phyloP scores from a whole-genome alignment of 2,329 filamentous ascomycete genomes.

The Hypomyces perniciosus region DNA sequence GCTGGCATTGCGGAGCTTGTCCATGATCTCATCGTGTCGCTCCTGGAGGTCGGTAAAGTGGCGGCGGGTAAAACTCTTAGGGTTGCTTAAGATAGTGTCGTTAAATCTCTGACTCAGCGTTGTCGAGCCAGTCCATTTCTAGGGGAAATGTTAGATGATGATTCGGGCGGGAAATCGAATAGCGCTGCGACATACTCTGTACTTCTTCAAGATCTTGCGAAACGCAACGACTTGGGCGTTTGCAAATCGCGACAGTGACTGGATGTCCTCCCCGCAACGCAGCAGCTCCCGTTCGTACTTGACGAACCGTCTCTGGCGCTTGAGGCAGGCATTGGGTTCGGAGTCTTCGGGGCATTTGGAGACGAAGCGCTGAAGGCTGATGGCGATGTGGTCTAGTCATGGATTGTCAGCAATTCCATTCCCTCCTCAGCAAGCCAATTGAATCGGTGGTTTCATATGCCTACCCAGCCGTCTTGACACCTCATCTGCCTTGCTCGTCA shows the following conservation, averaged over 20 bases:
- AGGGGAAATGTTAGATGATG: background rate
- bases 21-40: constrained; percentile 46
- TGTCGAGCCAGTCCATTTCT: constrained; percentile 77
- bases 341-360: constrained; percentile 35
- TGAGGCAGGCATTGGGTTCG: constrained; percentile 31
- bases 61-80: constrained; percentile 65
- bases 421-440: background rate
- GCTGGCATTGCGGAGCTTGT: constrained; percentile 40
- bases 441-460: background rate
- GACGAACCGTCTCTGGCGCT: constrained; percentile 45
- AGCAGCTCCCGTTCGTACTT: constrained; percentile 49
- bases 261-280: constrained; percentile 64
- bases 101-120: constrained; percentile 60
- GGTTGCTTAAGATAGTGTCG: constrained; percentile 57
- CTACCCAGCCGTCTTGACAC: constrained; percentile 63
- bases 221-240: constrained; percentile 71
- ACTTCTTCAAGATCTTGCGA: constrained; percentile 79
- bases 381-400: constrained; percentile 41
- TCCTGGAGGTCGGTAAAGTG: constrained; percentile 51
- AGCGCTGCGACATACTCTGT: constrained; percentile 45
- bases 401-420: constrained; percentile 18
- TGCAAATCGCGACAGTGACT: constrained; percentile 64
- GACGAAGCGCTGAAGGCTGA: constrained; percentile 42
- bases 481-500: constrained; percentile 74
- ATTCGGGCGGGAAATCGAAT: background rate